phyloP scores from a whole-genome alignment of 306 rosid species.

The Inga leiocalycina region DNA sequence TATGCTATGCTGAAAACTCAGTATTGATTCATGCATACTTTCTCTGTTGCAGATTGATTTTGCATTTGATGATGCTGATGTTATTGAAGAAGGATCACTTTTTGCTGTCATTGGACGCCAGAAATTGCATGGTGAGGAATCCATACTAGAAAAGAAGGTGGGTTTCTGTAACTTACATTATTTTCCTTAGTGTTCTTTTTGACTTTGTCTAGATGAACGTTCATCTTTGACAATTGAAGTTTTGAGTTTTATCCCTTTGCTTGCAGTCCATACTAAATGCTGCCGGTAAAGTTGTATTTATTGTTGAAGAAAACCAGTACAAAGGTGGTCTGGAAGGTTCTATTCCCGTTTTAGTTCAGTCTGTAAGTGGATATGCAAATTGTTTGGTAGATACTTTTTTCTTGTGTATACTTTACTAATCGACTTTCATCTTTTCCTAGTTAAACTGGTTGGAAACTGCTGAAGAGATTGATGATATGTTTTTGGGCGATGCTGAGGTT shows the following conservation, averaged over 20 bases:
- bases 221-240: constrained; percentile 6
- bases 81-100: constrained; percentile 82
- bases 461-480: constrained; percentile 86
- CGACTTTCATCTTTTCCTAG: constrained; percentile 50
- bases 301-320: constrained; percentile 74
- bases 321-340: constrained; percentile 78
- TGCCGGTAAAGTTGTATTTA: constrained; percentile 62
- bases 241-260: constrained; percentile 1
- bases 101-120: constrained; percentile 72
- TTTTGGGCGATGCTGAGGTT: constrained; percentile 94
- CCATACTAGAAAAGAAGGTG: constrained; percentile 80
- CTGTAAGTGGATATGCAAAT: constrained; percentile 63
- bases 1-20: constrained; percentile 5
- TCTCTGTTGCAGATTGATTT: constrained; percentile 78
- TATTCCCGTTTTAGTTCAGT: constrained; percentile 79
- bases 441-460: constrained; percentile 80
- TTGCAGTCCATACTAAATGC: constrained; percentile 70
- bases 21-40: constrained; percentile 44
- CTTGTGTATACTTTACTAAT: constrained; percentile 25
- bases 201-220: constrained; percentile 25
- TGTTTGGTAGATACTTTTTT: constrained; percentile 27
- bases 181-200: constrained; percentile 14
- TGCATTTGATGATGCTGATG: constrained; percentile 93
- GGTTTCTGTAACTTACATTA: constrained; percentile 7
- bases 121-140: constrained; percentile 62